Percentiles rank a stretch among this genome's conserved stretches.
Conservation (phyloP, 441 rosid genomes). For the Melastoma candidum region DNA sequence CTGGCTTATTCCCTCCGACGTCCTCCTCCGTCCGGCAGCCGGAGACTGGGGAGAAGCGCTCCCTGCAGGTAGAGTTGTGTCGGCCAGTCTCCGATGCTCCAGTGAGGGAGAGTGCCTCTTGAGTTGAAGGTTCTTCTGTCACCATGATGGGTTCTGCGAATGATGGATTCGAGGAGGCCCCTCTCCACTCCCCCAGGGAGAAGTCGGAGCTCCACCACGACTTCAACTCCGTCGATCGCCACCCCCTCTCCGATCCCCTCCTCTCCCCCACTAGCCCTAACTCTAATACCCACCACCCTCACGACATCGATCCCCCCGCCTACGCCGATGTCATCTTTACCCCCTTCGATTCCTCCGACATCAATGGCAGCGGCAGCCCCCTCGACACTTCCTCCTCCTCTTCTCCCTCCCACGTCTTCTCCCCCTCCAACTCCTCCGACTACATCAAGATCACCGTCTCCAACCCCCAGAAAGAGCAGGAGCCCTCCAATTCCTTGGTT, state of each 20-base stretch:
- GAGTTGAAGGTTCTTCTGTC: neutral
- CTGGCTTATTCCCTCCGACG: no score
- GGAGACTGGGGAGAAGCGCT: no score
- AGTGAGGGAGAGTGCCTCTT: no score
- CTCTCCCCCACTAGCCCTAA: constrained; percentile 37
- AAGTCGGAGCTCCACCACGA: constrained; percentile 27
- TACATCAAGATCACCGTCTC: constrained; percentile 64
- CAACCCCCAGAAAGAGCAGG: constrained; percentile 74
- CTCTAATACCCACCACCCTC: constrained; percentile 21
- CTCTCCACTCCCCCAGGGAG: constrained; percentile 2
- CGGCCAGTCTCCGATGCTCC: no score
- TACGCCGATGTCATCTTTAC: constrained; percentile 70
- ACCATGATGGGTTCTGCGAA: constrained; percentile 82
- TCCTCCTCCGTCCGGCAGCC: no score
- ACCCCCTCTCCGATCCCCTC: constrained; percentile 57
- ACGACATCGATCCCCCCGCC: constrained; percentile 75
- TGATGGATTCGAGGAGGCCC: constrained; percentile 39
- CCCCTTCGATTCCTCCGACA: constrained; percentile 52
- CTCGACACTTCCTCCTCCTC: constrained; percentile 35
- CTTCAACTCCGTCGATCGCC: constrained; percentile 21
- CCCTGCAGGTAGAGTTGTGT: no score
- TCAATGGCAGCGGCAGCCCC: constrained; percentile 42
- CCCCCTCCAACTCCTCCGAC: constrained; percentile 43
- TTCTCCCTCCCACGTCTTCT: constrained; percentile 32
- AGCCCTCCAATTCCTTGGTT: constrained; percentile 57